phyloP scores from a whole-genome alignment of 2,329 filamentous ascomycete genomes.

The Neocucurbitaria cava region DNA sequence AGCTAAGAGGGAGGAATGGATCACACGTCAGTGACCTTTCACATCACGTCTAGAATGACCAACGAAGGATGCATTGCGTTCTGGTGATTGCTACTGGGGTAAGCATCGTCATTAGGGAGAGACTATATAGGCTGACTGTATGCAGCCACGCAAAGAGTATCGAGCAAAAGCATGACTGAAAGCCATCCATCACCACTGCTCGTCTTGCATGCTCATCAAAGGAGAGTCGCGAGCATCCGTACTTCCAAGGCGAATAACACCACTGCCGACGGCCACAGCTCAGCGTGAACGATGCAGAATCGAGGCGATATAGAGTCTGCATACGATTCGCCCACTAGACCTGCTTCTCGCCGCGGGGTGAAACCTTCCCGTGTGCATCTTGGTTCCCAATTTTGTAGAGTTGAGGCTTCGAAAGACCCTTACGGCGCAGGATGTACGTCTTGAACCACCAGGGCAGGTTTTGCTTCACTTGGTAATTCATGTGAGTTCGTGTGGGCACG shows the following conservation, averaged over 20 bases:
- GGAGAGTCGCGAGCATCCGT: background rate
- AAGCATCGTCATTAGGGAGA: conserved; percentile 10
- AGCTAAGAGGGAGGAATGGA: background rate
- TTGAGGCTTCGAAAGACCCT: conserved; percentile 44
- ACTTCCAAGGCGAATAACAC: background rate
- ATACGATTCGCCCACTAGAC: conserved; percentile 6
- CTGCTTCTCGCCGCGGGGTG: conserved; percentile 26
- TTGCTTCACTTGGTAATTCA: conserved; percentile 39
- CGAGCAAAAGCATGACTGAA: conserved; percentile 1
- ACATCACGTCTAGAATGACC: background rate
- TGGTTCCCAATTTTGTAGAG: conserved; percentile 49
- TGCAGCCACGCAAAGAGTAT: conserved; percentile 12
- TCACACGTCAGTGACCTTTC: too few species aligned
- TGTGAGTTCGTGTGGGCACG: conserved; percentile 51
- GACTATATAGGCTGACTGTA: conserved; percentile 5
- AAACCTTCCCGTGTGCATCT: conserved; percentile 17
- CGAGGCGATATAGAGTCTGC: background rate
- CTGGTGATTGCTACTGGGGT: too few species aligned
- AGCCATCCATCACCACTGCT: background rate
- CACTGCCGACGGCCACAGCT: background rate
- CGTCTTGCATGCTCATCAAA: background rate
- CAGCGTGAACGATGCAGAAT: background rate
- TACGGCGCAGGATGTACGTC: conserved; percentile 50
- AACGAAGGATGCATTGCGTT: too few species aligned
- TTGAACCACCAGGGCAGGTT: conserved; percentile 57